phyloP scores from a whole-genome alignment of 2,329 filamentous ascomycete species.

The Trichophyton benhamiae region DNA sequence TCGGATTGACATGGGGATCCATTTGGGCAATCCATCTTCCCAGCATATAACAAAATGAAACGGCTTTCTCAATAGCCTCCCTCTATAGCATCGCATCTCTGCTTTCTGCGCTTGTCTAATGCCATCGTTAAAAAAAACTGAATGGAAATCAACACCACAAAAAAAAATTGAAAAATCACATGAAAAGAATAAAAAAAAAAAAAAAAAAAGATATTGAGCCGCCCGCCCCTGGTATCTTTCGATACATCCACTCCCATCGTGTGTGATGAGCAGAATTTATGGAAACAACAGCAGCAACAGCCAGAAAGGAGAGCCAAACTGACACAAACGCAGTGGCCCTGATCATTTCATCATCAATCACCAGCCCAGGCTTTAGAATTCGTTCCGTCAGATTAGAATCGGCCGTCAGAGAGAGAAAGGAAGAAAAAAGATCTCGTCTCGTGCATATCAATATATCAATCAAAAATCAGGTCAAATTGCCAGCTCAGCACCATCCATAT shows the following conservation, averaged over 20 bases:
- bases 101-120: slow-evolving; percentile 5
- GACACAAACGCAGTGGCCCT: background rate
- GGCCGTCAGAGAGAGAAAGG: no score
- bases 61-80: background rate
- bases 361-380: no score
- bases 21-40: background rate
- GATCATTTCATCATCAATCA: background rate
- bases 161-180: background rate
- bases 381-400: no score
- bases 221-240: background rate
- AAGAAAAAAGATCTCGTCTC: no score
- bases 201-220: background rate
- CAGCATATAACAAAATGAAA: slow-evolving; percentile 1
- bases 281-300: background rate
- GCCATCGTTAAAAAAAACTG: background rate
- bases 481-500: slow-evolving; percentile 35
- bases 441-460: no score
- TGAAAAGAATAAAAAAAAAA: background rate
- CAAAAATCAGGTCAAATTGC: background rate
- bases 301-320: background rate
- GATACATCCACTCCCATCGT: background rate
- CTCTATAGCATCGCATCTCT: background rate
- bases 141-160: background rate
- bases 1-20: background rate
- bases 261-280: background rate